These are phyloP conservation scores for Thalassiosira exigua DNA, from an alignment of 352 stramenopile genomes.

Conservation along the genomic window DNA sequence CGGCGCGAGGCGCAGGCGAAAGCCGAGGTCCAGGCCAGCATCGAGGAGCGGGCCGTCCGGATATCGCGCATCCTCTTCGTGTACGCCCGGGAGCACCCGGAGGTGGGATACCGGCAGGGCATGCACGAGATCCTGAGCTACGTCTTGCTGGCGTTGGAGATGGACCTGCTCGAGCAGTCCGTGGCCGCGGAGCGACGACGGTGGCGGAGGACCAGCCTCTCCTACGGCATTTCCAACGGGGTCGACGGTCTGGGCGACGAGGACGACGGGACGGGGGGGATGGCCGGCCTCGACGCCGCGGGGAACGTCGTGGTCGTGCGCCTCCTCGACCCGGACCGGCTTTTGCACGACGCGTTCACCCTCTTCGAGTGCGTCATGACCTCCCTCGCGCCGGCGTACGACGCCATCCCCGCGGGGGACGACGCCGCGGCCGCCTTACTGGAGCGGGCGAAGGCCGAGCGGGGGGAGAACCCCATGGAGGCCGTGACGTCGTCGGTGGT, in stretches of 20 bases:
- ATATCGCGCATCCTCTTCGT: constrained; percentile 77
- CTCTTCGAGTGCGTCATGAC: constrained; percentile 80
- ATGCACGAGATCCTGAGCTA: constrained; percentile 95
- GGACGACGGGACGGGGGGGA: constrained; percentile 17
- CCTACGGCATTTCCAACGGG: not conserved
- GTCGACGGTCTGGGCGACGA: not conserved
- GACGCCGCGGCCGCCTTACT: constrained; percentile 15
- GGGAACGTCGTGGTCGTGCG: constrained; percentile 38
- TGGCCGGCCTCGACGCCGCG: constrained; percentile 33
- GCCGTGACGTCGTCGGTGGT: constrained; percentile 68
- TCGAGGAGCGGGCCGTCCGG: constrained; percentile 49
- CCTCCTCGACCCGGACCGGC: constrained; percentile 55
- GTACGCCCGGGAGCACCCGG: constrained; percentile 85
- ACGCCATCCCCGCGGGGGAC: constrained; percentile 44
- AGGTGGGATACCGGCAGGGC: constrained; percentile 92
- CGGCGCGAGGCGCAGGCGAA: constrained; percentile 12
- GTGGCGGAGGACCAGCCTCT: constrained; percentile 51
- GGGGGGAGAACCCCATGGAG: constrained; percentile 57
- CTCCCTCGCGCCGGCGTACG: constrained; percentile 74
- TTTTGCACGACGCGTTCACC: constrained; percentile 68
- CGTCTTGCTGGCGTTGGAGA: constrained; percentile 86
- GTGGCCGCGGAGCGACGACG: constrained; percentile 21
- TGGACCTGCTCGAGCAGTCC: constrained; percentile 68
- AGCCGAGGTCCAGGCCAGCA: constrained; percentile 14
- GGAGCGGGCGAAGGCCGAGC: constrained; percentile 25